These are phyloP conservation scores for Stagonosporopsis vannaccii DNA, from an alignment of 2,329 filamentous ascomycete species.

Conservation along the genomic window DNA sequence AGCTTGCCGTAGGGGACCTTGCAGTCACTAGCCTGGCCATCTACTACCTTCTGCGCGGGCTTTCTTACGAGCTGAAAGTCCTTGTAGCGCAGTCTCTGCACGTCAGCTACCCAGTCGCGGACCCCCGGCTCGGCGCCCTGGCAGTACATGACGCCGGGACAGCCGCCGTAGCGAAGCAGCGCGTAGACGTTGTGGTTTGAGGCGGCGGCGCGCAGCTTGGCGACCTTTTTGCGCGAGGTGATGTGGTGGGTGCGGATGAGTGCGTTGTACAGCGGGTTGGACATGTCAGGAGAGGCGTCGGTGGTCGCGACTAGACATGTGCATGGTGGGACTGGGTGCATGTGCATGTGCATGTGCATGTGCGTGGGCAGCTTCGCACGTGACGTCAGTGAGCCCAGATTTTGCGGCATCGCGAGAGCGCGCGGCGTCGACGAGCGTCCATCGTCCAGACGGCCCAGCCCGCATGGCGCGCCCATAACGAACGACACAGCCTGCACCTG, in stretches of 20 bases:
- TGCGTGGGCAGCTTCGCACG: constrained; percentile 23
- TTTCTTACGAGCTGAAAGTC: constrained; percentile 71
- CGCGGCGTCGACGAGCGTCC: not conserved
- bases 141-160: constrained; percentile 81
- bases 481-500: constrained; percentile 17
- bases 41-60: constrained; percentile 51
- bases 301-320: too few relatives aligned
- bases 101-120: constrained; percentile 68
- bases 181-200: constrained; percentile 67
- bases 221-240: constrained; percentile 77
- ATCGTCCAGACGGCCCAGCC: not conserved
- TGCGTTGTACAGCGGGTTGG: constrained; percentile 56
- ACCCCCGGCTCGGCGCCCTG: constrained; percentile 67
- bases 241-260: constrained; percentile 83
- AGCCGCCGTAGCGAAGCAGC: constrained; percentile 70
- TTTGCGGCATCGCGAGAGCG: constrained; percentile 13
- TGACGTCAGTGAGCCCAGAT: constrained; percentile 34
- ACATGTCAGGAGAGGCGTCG: constrained; percentile 26
- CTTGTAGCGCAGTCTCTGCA: constrained; percentile 73
- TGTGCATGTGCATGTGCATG: not conserved
- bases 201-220: constrained; percentile 69
- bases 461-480: constrained; percentile 14
- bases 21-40: not conserved
- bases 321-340: too few relatives aligned
- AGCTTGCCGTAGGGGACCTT: constrained; percentile 44